Evolutionary conservation across 495 filamentous ascomycete genomes (phyloP).

Genomic region (Chaetomidium leptoderma): DNA sequence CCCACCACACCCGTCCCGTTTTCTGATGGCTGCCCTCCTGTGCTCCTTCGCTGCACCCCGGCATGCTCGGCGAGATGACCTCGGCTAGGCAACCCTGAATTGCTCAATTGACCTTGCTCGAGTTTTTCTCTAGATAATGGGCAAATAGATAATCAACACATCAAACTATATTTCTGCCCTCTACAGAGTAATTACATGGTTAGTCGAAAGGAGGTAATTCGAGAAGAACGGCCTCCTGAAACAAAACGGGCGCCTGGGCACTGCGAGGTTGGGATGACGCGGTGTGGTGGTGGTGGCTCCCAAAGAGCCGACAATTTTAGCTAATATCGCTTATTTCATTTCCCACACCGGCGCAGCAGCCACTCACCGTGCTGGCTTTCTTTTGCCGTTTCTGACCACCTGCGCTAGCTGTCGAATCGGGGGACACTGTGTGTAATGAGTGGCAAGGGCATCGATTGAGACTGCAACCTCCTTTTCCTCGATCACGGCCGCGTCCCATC

Average conservation of each 20-base stretch:
- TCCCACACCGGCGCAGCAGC: slow-evolving; percentile 23
- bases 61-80: too few species aligned
- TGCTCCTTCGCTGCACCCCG: background rate
- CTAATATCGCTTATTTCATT: slow-evolving; percentile 43
- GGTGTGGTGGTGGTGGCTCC: slow-evolving; percentile 9
- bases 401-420: slow-evolving; percentile 20
- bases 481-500: background rate
- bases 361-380: slow-evolving; percentile 21
- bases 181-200: background rate
- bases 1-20: background rate
- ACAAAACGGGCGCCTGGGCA: background rate
- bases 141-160: too few species aligned
- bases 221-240: background rate
- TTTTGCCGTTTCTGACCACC: slow-evolving; percentile 24
- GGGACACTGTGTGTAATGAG: background rate
- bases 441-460: background rate
- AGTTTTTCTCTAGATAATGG: too few species aligned
- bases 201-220: background rate
- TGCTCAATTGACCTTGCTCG: too few species aligned
- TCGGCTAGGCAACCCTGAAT: too few species aligned
- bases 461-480: slow-evolving; percentile 21
- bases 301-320: slow-evolving; percentile 17
- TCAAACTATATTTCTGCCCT: too few species aligned
- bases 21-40: background rate
- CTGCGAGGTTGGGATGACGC: background rate